phyloP scores from a whole-genome alignment of 1,139 yeast species.

The Blastobotrys arbuscula region DNA sequence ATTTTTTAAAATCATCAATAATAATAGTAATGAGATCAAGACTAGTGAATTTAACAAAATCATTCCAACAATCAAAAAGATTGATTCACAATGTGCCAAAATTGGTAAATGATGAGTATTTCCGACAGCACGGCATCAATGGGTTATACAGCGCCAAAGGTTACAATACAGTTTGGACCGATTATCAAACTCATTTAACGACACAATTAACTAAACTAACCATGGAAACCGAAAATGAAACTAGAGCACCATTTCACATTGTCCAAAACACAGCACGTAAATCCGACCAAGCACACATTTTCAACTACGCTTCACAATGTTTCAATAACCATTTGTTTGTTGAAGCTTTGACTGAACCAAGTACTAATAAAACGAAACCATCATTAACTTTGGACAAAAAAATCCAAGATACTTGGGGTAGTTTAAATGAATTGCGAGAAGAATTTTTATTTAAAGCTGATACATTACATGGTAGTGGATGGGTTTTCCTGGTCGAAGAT shows the following conservation, averaged over 20 bases:
- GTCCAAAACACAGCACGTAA: conserved; percentile 66
- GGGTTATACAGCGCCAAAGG: conserved; percentile 69
- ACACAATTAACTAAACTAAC: conserved; percentile 68
- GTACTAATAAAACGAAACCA: conserved; percentile 31
- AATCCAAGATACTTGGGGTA: conserved; percentile 38
- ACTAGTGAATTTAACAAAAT: neutral
- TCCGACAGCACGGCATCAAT: conserved; percentile 51
- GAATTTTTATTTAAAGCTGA: conserved; percentile 54
- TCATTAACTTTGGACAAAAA: conserved; percentile 27
- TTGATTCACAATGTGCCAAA: conserved; percentile 62
- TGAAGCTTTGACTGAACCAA: conserved; percentile 48
- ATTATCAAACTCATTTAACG: conserved; percentile 67
- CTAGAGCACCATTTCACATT: conserved; percentile 72
- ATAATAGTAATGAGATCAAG: neutral
- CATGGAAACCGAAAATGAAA: conserved; percentile 63
- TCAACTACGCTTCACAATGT: conserved; percentile 85
- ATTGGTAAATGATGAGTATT: conserved; percentile 41
- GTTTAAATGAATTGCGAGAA: conserved; percentile 49
- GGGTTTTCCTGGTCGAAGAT: conserved; percentile 81
- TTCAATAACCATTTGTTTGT: conserved; percentile 90
- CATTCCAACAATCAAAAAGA: conserved; percentile 21
- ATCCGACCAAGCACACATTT: conserved; percentile 62
- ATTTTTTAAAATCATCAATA: neutral
- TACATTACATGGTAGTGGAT: conserved; percentile 64
- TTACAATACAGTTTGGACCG: conserved; percentile 69